Evolutionary conservation across 345 rosid species (phyloP), one percentile per base, ranked within the genome.

Genomic region (Viola odorata): DNA sequence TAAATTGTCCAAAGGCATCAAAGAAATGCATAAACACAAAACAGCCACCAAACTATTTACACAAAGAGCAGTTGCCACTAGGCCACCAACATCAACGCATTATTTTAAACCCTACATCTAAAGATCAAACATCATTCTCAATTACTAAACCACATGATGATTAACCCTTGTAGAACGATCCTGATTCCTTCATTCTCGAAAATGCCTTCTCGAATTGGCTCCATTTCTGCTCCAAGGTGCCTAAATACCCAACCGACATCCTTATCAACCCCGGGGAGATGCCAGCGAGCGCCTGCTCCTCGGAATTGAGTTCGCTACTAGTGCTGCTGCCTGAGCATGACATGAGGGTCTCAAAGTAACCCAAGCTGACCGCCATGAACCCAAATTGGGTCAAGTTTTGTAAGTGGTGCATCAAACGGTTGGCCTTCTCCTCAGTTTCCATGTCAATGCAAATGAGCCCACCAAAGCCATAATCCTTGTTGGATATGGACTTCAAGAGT

Each of bases 301-400:
- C 84, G 0, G 76, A 72, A 4, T 62, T 84, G 72, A 94, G n/a
- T 75, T 90, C 97, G 37, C 97, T 88, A 57, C 96, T 94, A 1
- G 99, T 94, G 79, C 96, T 94, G 37, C 99, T 94, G 0, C 96
- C 89, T 3, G 99, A 90, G 75, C 97, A 88, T 0, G 97, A 86
- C 97, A 91, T 86, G 38, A 94, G 84, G 0, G 95, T 91, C 82
- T 94, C 99, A 32, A 83, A 86, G 73, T 82, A 94, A 17, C 99
- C 99, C 77, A 94, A 58, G 78, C 99, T 94, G 9, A 91, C 96
- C 0, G 95, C 96, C 91, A 94, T 91, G 75, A 91, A 85, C 55
- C 95, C 99, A 7, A 94, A 94, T 53, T 85, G 91, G 0, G 89
- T 72, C 48, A 39, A 61, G 62, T 94, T 94, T 55, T 94, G 99